These are phyloP conservation scores for Poa annua DNA, from an alignment of 176 grass and related monocot genomes.

Conservation along the genomic window DNA sequence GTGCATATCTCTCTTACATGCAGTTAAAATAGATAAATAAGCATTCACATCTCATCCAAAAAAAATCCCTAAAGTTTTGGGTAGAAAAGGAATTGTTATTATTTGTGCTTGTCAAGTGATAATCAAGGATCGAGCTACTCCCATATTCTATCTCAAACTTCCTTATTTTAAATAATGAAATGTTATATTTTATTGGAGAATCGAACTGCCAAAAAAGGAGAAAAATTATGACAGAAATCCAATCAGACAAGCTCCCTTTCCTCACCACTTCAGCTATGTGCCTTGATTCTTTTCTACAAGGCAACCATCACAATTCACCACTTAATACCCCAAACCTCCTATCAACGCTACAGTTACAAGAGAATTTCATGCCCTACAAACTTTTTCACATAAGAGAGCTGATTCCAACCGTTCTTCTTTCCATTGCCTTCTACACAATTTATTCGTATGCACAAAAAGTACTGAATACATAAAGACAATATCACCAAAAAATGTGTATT, in stretches of 20 bases:
- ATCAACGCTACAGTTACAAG: background rate
- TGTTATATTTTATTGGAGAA: background rate
- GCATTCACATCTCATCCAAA: background rate
- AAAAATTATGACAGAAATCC: background rate
- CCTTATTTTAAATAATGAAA: background rate
- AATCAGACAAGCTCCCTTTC: background rate
- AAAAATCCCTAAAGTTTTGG: background rate
- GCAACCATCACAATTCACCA: background rate
- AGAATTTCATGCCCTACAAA: background rate
- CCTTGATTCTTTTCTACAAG: background rate
- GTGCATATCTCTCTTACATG: background rate
- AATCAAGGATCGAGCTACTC: background rate
- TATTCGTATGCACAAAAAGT: background rate
- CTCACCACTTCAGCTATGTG: background rate
- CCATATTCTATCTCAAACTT: background rate
- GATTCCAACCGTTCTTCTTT: background rate
- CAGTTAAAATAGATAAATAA: background rate
- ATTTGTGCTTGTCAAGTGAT: background rate
- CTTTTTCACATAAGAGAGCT: background rate
- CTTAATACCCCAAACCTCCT: background rate
- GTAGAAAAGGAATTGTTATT: background rate
- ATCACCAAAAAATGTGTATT: background rate
- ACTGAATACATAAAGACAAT: constrained; percentile 4
- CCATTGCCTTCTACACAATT: background rate
- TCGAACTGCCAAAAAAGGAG: background rate